Evolutionary conservation across 768 basidiomycete genomes (phyloP), one percentile per base, ranked within the genome.

Genomic region (Rhodocollybia butyracea): DNA sequence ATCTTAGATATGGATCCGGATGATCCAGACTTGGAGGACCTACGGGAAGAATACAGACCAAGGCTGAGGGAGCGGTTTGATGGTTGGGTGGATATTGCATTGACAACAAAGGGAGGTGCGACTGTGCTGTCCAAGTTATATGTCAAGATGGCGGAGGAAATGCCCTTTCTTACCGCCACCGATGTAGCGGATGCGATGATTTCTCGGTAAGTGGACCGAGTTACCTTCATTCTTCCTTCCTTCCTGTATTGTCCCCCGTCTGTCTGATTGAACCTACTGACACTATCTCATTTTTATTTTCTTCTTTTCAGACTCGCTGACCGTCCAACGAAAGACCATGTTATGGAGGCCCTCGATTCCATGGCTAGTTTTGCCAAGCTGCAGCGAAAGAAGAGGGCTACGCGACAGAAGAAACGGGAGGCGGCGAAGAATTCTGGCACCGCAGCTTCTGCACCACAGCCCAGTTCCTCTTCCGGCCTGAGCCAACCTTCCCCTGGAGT

Each of bases 1-100:
- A 29, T 42, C 10, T 21, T 53, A 26, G 85, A 86, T 48, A 46
- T 82, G 24, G 79, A 82, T 30, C 71, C 73, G 11, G 64, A 70
- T 11, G 84, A 86, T 46, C 72, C 80, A 0, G 84, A 86, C 56
- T 59, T 81, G 40, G 84, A 84, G 24, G 85, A 86, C 40, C 50
- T 87, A 45, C 70, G 78, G 46, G 84, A 85, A 36, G 83, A 86
- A 64, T 83, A 82, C 39, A 70, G 79, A 54, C 86, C 86, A 0
- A 74, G 74, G 57, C 63, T 86, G 59, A 81, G 80, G 63, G 73
- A 71, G 26, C 75, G 83, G 3, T 80, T 88, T 36, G 77, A 81
- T 26, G 79, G 80, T 11, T 89, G 86, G 86, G 62, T 70, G 13
- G 70, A 74, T 11, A 65, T 76, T 0, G 76, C 72, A 7, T 42